These are phyloP conservation scores for Arthroderma sp. DNA, from an alignment of 2,329 filamentous ascomycete species.

Conservation along the genomic window DNA sequence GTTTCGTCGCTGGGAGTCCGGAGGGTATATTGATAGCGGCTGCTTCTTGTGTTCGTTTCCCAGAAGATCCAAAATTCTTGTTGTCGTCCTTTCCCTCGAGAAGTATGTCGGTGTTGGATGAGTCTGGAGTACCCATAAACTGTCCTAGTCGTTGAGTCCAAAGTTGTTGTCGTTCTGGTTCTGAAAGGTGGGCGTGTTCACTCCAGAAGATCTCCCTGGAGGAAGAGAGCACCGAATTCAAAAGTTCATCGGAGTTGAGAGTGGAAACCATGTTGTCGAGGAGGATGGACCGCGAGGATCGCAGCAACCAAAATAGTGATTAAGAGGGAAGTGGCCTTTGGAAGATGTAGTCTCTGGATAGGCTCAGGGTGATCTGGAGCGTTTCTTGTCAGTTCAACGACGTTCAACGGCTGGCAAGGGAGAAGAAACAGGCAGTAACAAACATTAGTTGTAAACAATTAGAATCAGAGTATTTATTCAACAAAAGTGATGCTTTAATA, in stretches of 20 bases:
- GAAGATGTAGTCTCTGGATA: no score
- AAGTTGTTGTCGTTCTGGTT: conserved; percentile 28
- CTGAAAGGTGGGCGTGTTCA: conserved; percentile 28
- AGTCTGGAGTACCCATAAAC: conserved; percentile 22
- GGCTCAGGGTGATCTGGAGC: no score
- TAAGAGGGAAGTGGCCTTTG: no score
- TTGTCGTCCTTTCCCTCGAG: conserved; percentile 10
- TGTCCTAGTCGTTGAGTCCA: conserved; percentile 28
- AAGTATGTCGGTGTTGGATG: conserved; percentile 11
- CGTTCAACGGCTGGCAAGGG: no score
- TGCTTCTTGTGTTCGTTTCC: conserved; percentile 31
- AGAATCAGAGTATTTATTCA: no score
- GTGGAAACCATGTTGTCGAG: conserved; percentile 19
- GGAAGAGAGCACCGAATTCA: conserved; percentile 28
- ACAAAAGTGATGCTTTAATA: no score
- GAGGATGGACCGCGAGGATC: background rate
- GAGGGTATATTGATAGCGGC: conserved; percentile 27
- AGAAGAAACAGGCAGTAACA: no score
- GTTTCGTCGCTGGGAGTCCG: conserved; percentile 28
- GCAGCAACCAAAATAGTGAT: background rate
- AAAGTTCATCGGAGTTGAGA: conserved; percentile 26
- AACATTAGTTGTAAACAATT: no score
- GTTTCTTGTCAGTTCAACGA: no score
- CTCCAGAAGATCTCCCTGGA: conserved; percentile 31
- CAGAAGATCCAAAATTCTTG: conserved; percentile 21